A percentile compares a stretch with the other conserved stretches of the same genome.
Evolutionary conservation across 116 monocot species (phyloP).

Genomic region (Iris pallida): DNA sequence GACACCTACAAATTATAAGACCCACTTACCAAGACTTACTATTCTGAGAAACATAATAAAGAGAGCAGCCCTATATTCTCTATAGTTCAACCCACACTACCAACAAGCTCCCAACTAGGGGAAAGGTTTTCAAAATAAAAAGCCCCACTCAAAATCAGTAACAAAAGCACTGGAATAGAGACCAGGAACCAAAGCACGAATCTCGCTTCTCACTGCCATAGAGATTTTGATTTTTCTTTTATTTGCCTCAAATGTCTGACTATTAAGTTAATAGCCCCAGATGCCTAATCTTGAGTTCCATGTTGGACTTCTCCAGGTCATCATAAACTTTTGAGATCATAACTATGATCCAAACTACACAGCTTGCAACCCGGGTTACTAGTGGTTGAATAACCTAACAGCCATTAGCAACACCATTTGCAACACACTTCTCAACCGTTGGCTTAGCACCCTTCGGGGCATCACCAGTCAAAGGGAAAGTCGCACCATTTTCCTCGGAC

Average conservation of each 20-base stretch:
- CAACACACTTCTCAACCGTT: slow-evolving; percentile 19
- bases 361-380: slow-evolving; percentile 2
- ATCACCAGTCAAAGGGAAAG: slow-evolving; percentile 12
- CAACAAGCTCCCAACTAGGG: not conserved
- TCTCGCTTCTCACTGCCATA: not conserved
- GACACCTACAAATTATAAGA: slow-evolving; percentile 5
- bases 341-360: not conserved
- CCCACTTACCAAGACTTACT: not conserved
- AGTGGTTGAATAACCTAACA: slow-evolving; percentile 16
- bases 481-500: slow-evolving; percentile 17
- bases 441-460: slow-evolving; percentile 15
- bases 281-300: not conserved
- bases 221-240: slow-evolving; percentile 8
- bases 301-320: not conserved
- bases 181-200: not conserved
- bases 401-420: slow-evolving; percentile 30
- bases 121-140: not conserved
- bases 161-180: not conserved
- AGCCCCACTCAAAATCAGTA: slow-evolving; percentile 5
- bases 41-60: not conserved
- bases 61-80: not conserved
- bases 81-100: not conserved
- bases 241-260: slow-evolving; percentile 1
- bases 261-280: no score
- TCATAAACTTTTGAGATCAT: not conserved